Conservation (phyloP, 495 filamentous ascomycete species). For the Lophiotrema nucula region DNA sequence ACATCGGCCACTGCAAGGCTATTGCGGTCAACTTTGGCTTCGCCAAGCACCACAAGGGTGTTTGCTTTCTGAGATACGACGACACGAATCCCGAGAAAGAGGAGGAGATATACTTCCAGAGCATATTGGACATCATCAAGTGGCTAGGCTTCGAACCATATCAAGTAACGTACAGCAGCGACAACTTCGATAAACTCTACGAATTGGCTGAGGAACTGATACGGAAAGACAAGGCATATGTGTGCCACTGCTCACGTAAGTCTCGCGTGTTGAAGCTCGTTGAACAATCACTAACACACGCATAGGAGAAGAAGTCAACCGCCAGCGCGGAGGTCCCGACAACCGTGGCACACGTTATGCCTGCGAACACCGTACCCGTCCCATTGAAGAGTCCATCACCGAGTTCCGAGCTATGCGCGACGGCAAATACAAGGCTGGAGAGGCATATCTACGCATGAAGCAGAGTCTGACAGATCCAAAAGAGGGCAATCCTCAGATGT, state of each 20-base stretch:
- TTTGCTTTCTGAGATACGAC: conserved; percentile 54
- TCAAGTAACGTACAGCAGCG: conserved; percentile 74
- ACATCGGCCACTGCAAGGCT: conserved; percentile 94
- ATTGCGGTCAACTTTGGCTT: conserved; percentile 97
- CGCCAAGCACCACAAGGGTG: conserved; percentile 78
- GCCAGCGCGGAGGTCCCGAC: conserved; percentile 71
- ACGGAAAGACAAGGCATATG: conserved; percentile 67
- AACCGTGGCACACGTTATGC: conserved; percentile 67
- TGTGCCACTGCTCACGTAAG: conserved; percentile 66
- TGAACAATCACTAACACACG: conserved; percentile 16
- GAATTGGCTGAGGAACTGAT: conserved; percentile 86
- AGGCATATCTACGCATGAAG: conserved; percentile 91
- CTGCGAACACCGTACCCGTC: conserved; percentile 73
- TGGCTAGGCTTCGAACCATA: conserved; percentile 50
- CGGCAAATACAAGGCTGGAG: conserved; percentile 83
- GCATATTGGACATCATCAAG: conserved; percentile 45
- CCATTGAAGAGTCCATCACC: conserved; percentile 69
- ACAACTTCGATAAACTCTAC: conserved; percentile 86
- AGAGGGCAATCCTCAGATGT: conserved; percentile 55
- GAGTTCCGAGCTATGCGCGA: conserved; percentile 90
- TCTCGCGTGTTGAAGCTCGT: conserved; percentile 6
- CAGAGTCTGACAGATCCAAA: conserved; percentile 57
- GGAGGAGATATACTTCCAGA: conserved; percentile 46
- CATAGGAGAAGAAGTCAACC: conserved; percentile 70
- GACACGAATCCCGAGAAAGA: conserved; percentile 49